Evolutionary conservation across 768 basidiomycete genomes (phyloP).

Genomic region (Vararia minispora): DNA sequence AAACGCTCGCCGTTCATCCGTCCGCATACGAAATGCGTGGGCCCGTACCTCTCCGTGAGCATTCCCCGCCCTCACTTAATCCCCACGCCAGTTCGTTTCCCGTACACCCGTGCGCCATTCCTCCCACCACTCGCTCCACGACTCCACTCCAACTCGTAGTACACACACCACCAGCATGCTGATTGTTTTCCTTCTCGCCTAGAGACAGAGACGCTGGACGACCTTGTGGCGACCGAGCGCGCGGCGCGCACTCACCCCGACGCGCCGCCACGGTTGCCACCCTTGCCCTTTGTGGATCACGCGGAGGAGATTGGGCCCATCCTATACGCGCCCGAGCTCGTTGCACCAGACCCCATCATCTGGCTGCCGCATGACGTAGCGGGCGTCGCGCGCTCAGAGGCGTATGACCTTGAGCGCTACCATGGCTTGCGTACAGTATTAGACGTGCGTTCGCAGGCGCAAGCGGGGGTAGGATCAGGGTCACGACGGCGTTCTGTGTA

Average conservation of each 20-base stretch:
- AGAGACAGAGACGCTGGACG: constrained; percentile 74
- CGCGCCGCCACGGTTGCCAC: constrained; percentile 62
- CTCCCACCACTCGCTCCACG: too few species aligned
- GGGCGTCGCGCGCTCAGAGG: constrained; percentile 65
- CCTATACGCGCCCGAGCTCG: constrained; percentile 72
- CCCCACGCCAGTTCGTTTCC: background rate
- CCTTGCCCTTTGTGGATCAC: constrained; percentile 60
- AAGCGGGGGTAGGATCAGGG: too few species aligned
- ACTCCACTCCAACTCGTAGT: constrained; percentile 1
- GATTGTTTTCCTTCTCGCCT: too few species aligned
- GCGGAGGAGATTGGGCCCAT: constrained; percentile 69
- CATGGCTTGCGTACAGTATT: constrained; percentile 62
- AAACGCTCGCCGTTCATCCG: constrained; percentile 66
- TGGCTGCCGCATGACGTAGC: constrained; percentile 78
- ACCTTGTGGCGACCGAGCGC: constrained; percentile 66
- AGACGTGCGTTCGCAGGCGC: constrained; percentile 49
- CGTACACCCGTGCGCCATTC: too few species aligned
- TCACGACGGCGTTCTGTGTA: too few species aligned
- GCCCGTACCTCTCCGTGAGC: constrained; percentile 58
- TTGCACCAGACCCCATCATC: constrained; percentile 68
- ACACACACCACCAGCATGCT: too few species aligned
- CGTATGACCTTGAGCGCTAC: constrained; percentile 63
- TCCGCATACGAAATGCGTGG: constrained; percentile 42
- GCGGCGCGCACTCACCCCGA: constrained; percentile 71
- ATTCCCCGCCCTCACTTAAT: background rate